These are phyloP conservation scores for Eucommia ulmoides DNA, from an alignment of 257 asterid species.

Conservation along the genomic window DNA sequence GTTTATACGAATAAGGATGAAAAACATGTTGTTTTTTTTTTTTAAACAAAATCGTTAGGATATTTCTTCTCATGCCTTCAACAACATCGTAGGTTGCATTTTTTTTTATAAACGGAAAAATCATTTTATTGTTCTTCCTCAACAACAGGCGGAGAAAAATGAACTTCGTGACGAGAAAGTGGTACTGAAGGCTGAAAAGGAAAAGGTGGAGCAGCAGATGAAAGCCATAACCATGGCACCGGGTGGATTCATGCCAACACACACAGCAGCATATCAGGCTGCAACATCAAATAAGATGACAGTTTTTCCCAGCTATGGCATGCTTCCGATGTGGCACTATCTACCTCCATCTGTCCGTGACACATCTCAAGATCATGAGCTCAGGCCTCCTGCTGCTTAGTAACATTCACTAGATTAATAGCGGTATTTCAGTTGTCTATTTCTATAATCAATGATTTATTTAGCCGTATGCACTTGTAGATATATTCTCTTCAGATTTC, in stretches of 20 bases:
- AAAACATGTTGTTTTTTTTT: too few relatives aligned
- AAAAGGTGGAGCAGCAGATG: conserved; percentile 66
- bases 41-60: not conserved
- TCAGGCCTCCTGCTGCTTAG: conserved; percentile 87
- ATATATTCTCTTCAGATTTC: too few relatives aligned
- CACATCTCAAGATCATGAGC: conserved; percentile 66
- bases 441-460: too few relatives aligned
- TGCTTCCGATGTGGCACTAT: conserved; percentile 85
- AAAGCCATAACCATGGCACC: conserved; percentile 41
- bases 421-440: too few relatives aligned
- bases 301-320: conserved; percentile 55
- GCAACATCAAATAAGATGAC: conserved; percentile 51
- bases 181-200: conserved; percentile 58
- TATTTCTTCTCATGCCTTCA: not conserved
- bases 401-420: too few relatives aligned
- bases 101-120: not conserved
- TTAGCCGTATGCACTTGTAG: too few relatives aligned
- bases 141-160: conserved; percentile 58
- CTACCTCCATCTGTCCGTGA: conserved; percentile 54
- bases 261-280: conserved; percentile 45
- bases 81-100: not conserved
- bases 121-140: not conserved
- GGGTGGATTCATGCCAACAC: conserved; percentile 53
- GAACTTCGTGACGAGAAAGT: conserved; percentile 84
- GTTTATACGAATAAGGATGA: too few relatives aligned